phyloP scores from a whole-genome alignment of 2,329 filamentous ascomycete genomes.

The Camillea tinctor region DNA sequence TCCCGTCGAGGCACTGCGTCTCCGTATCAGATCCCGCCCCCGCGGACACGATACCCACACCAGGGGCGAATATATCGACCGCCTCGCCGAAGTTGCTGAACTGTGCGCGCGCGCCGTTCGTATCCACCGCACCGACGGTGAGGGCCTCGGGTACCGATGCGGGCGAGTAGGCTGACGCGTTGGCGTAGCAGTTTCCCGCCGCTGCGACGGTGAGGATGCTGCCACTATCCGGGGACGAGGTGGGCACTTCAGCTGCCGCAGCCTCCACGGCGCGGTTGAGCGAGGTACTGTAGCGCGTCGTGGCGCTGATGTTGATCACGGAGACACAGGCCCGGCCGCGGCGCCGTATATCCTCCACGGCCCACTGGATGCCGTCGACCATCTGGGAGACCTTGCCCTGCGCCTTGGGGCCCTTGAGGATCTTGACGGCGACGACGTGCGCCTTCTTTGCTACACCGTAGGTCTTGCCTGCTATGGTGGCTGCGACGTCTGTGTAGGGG shows the following conservation, averaged over 20 bases:
- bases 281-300: not conserved
- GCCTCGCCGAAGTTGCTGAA: conserved; percentile 49
- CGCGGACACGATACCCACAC: conserved; percentile 39
- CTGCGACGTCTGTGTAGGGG: conserved; percentile 32
- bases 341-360: conserved; percentile 10
- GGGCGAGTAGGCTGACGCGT: conserved; percentile 41
- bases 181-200: conserved; percentile 46
- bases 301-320: conserved; percentile 13
- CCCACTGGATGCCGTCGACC: conserved; percentile 8
- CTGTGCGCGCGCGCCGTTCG: conserved; percentile 33
- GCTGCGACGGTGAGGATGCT: conserved; percentile 52
- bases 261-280: conserved; percentile 6
- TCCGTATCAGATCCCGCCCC: conserved; percentile 38
- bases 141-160: conserved; percentile 45
- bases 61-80: conserved; percentile 43
- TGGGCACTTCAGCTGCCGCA: conserved; percentile 43
- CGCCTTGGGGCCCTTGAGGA: conserved; percentile 6
- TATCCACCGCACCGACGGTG: conserved; percentile 48
- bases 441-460: conserved; percentile 25
- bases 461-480: conserved; percentile 15
- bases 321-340: conserved; percentile 6
- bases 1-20: conserved; percentile 41
- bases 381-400: not conserved
- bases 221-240: conserved; percentile 41
- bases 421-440: conserved; percentile 19